Base-by-base conservation (phyloP, 805 yeast genomes). In the Naumovozyma baii region DNA sequence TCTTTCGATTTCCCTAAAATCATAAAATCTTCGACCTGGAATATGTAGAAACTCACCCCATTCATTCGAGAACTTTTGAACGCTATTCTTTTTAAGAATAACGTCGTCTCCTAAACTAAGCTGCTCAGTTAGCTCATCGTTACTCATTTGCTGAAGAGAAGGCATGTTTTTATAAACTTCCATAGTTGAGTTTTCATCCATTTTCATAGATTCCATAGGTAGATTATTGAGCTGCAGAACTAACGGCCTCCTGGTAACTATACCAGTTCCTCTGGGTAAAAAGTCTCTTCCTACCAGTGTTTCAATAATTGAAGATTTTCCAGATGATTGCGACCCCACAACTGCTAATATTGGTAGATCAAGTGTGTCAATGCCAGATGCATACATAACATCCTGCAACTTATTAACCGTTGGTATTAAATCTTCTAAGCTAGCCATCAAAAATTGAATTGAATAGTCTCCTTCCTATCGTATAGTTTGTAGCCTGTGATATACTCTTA, bases 21-120 rank as follows among this genome's bases (percentile, higher is more conserved):
- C 83, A 68, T 72, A 83, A 66, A 84, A 83, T 61, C 83, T 80
- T 67, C 85, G 80, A 42, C 84, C 85, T 31, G 96, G 97, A 38
- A 83, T 66, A 61, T 92, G 97, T 49, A 90, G 72, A 62, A 92
- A 92, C 63, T 92, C 98, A 46, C 98, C 98, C 96, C 97, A 92
- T 67, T 90, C 98, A 41, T 70, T 80, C 5, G 22, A 31, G 9
- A 22, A 30, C 9, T 31, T 5, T 12, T 31, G 17, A 18, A 13
- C 18, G 16, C 15, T 25, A 12, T 10, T 3, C 14, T 18, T 15
- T 26, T 3, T 13, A 17, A 8, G 4, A 18, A 20, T 7, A 12
- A 14, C 37, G 5, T 34, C 36, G 8, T 18, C 18, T 16, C 19
- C 31, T 7, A 22, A 22, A 10, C 26, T 22, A 22, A 22, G 26